Evolutionary conservation across 495 filamentous ascomycete species (phyloP), one percentile per base, ranked within the genome.

Genomic region (Beverwykella pulmonaria): DNA sequence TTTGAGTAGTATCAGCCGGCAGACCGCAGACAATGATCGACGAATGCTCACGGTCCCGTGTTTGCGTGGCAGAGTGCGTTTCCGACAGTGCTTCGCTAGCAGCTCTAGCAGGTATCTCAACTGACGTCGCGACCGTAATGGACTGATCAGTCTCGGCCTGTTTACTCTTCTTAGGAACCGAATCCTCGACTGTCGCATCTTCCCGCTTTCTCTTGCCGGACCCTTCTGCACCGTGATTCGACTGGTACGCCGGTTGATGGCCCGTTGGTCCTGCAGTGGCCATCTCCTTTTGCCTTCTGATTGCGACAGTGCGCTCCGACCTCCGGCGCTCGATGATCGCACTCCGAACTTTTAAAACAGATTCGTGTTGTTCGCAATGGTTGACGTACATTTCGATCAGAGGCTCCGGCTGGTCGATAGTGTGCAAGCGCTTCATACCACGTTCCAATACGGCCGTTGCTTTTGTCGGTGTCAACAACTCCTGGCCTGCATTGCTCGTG

Each of bases 371-470:
- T 70, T 93, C 88, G 71, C 91, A 95, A 71, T 98, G 93, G 41
- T 90, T 82, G 34, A 92, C 76, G 63, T 90, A 96, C 20, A 88
- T 84, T 67, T 92, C 89, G 75, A 96, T 82, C 44, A 97, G 82
- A 73, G 90, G 90, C 75, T 97, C 93, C 0, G 94, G 94, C 88
- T 89, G 94, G 75, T 98, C 92, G n/a, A 98, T 73, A 9, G 61
- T 70, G 27, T 83, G 84, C 25, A 80, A 79, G 61, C 87, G 82
- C 63, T 84, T 80, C 56, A 96, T 81, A 6, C 91, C 92, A 67
- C 88, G 83, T 61, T 86, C 84, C 39, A 97, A 78, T 46, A 96
- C 88, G 12, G 78, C 82, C 1, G 90, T 93, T 12, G 90, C 90
- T 60, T 83, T 80, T 36, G 81, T 80, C 3, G 91, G 91, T 32